Evolutionary conservation across 768 basidiomycete genomes (phyloP).

Genomic region (Tephrocybe rancida): DNA sequence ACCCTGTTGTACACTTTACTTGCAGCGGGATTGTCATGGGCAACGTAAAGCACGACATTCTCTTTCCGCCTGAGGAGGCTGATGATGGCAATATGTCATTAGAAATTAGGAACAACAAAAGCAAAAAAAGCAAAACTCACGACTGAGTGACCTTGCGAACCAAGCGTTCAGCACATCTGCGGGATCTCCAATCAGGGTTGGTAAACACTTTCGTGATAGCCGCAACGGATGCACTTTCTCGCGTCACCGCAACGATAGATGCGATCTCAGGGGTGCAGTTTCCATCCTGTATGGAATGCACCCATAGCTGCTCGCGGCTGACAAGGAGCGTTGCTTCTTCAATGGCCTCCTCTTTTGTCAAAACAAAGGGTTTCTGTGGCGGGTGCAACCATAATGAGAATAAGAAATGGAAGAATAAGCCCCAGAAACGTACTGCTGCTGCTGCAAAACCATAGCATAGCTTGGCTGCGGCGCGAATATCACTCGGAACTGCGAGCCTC

Average conservation of each 20-base stretch:
- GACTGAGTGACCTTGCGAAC: constrained; percentile 55
- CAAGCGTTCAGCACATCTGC: constrained; percentile 62
- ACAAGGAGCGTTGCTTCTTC: constrained; percentile 7
- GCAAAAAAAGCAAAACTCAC: constrained; percentile 37
- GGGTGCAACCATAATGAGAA: not conserved
- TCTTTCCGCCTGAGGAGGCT: constrained; percentile 38
- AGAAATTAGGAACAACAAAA: not conserved
- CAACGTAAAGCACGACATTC: constrained; percentile 66
- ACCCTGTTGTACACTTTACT: constrained; percentile 61
- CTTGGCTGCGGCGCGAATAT: constrained; percentile 2
- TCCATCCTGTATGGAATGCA: constrained; percentile 1
- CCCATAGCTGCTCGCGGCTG: constrained; percentile 7
- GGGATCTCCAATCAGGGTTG: constrained; percentile 49
- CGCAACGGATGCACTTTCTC: constrained; percentile 54
- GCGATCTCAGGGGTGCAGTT: constrained; percentile 7
- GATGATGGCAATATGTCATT: constrained; percentile 4
- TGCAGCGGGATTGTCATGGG: constrained; percentile 53
- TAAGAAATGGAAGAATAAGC: not conserved
- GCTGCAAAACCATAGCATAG: constrained; percentile 14
- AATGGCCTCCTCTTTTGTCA: constrained; percentile 5
- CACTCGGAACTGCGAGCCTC: constrained; percentile 3
- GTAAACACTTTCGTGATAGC: constrained; percentile 79
- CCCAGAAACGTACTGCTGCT: constrained; percentile 5
- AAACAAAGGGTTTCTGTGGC: constrained; percentile 8
- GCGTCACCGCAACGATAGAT: constrained; percentile 34